Base-by-base conservation (phyloP, 2,329 filamentous ascomycete species). In the Xylaria sp. region DNA sequence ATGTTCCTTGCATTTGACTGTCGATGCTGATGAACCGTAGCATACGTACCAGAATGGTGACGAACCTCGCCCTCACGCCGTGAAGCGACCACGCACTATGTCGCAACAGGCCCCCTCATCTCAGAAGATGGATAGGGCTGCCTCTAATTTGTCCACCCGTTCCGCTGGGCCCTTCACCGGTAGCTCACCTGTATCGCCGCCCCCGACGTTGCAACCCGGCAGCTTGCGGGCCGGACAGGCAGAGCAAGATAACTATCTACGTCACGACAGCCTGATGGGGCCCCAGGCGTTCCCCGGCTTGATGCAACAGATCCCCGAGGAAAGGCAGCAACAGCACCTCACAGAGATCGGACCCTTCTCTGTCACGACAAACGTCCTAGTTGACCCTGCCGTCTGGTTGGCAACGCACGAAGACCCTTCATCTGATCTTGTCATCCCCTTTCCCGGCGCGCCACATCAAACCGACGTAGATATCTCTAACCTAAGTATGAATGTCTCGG, bases 71-170 rank as follows among this genome's bases (percentile, higher is more conserved):
- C 63, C 67, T 48, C 72, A 71, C 57, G 69, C 71, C 58, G 60
- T 74, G 38, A 76, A 75, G 64, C 72, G 72, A 63, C 68, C 69
- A 49, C 72, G 75, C 48, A 74, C 74, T 62, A 73, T 75, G 74
- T 74, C 74, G 29, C 76, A 75, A 49, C 73, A 77, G 57, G 51
- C 56, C 7, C 67, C 72, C 11, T 63, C 71, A 8, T 72, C 75
- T 1, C 73, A 76, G 29, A 72, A 73, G 63, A 83, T 83, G 81
- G 75, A 76, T 67, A 79, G 81, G 58, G 78, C 74, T 55, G 71
- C 73, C 13, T 83, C 81, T 38, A 78, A 74, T 65, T 73, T 75
- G 31, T 79, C 79, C 9, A 75, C 78, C 25, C 72, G 69, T 51
- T 73, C 75, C 27, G 76, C 71, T 38, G 72, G 76, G 47, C 77